Evolutionary conservation across 2,329 filamentous ascomycete genomes (phyloP).

Genomic region (Neonectria magnoliae): DNA sequence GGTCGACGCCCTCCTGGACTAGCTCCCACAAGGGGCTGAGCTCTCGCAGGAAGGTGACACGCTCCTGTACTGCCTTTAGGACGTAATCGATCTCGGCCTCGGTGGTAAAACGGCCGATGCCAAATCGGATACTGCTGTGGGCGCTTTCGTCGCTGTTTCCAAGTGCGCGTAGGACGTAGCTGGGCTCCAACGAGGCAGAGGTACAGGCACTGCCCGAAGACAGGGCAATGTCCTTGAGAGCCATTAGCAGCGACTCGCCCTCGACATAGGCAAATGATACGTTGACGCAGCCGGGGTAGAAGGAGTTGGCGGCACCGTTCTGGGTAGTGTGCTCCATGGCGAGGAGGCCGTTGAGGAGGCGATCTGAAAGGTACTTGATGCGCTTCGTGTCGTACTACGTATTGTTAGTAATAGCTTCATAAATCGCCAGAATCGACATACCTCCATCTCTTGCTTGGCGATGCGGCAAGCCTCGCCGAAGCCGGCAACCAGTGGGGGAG

Average conservation of each 20-base stretch:
- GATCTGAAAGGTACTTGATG: slow-evolving; percentile 83
- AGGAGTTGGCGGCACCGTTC: slow-evolving; percentile 84
- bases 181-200: slow-evolving; percentile 94
- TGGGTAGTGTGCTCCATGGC: slow-evolving; percentile 90
- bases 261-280: slow-evolving; percentile 99
- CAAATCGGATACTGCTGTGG: slow-evolving; percentile 97
- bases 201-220: slow-evolving; percentile 98
- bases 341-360: slow-evolving; percentile 83
- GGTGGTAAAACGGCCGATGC: slow-evolving; percentile 96
- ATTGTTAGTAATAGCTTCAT: slow-evolving; percentile 32
- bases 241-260: slow-evolving; percentile 97
- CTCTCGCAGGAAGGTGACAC: slow-evolving; percentile 92
- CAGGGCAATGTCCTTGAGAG: slow-evolving; percentile 95
- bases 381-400: slow-evolving; percentile 89
- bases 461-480: slow-evolving; percentile 97
- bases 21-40: slow-evolving; percentile 97
- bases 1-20: slow-evolving; percentile 94
- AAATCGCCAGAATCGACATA: slow-evolving; percentile 61
- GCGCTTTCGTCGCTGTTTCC: slow-evolving; percentile 98
- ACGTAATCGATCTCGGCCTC: slow-evolving; percentile 97
- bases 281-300: slow-evolving; percentile 97
- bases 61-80: slow-evolving; percentile 88
- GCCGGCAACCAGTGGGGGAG: slow-evolving; percentile 87
- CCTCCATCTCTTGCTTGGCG: slow-evolving; percentile 87
- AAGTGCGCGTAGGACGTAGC: slow-evolving; percentile 92